Conservation (phyloP, 495 filamentous ascomycete genomes). For the Neurospora terricola region DNA sequence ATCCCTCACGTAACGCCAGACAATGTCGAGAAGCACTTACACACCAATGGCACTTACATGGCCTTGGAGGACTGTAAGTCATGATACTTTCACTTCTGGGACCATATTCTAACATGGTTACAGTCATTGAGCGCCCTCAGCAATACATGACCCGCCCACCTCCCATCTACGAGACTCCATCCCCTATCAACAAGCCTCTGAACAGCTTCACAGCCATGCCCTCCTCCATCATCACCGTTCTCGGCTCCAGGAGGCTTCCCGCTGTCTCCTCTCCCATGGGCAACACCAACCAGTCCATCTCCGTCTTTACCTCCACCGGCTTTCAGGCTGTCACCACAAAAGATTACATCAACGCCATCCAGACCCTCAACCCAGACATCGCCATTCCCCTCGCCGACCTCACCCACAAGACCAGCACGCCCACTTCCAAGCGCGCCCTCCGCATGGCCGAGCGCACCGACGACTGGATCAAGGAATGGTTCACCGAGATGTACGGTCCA, state of each 20-base stretch:
- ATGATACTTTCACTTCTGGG: constrained; percentile 5
- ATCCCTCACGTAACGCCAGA: constrained; percentile 87
- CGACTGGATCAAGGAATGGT: constrained; percentile 67
- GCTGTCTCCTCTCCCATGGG: constrained; percentile 61
- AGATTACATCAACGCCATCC: constrained; percentile 55
- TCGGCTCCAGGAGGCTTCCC: constrained; percentile 69
- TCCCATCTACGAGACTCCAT: constrained; percentile 30
- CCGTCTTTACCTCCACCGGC: constrained; percentile 73
- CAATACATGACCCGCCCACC: constrained; percentile 30
- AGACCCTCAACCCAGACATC: constrained; percentile 66
- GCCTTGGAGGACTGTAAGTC: constrained; percentile 86
- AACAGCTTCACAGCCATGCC: constrained; percentile 62
- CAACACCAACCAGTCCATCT: constrained; percentile 63
- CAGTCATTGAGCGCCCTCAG: constrained; percentile 68
- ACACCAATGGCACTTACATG: constrained; percentile 61
- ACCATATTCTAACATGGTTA: constrained; percentile 18
- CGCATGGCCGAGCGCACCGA: constrained; percentile 85
- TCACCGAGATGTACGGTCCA: constrained; percentile 45
- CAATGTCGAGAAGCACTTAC: constrained; percentile 54
- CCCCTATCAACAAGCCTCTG: constrained; percentile 41
- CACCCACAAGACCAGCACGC: constrained; percentile 39
- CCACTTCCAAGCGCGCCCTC: constrained; percentile 57
- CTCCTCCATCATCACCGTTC: constrained; percentile 46
- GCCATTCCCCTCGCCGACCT: constrained; percentile 71
- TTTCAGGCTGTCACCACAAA: constrained; percentile 58